A percentile compares a stretch with the other conserved stretches of the same genome.
Conservation (phyloP, 345 rosid genomes). For the Citrus inodora region DNA sequence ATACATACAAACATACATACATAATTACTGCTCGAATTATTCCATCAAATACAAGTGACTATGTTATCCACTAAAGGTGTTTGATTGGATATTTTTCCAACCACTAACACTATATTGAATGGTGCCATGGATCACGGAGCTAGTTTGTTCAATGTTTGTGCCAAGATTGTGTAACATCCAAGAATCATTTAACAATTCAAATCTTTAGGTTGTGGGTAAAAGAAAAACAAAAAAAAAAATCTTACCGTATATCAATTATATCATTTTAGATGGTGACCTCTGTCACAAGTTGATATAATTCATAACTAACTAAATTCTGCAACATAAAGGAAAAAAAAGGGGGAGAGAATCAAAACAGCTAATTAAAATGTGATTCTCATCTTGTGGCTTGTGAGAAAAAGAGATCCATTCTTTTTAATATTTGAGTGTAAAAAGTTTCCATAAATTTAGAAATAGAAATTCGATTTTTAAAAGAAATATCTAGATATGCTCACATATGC, state of each 20-base stretch:
- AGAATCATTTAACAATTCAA: background rate
- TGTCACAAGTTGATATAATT: background rate
- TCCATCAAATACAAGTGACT: slow-evolving; percentile 11
- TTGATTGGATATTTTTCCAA: slow-evolving; percentile 4
- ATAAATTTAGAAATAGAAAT: too few species aligned
- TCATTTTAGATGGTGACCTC: background rate
- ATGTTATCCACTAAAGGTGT: background rate
- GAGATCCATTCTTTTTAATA: too few species aligned
- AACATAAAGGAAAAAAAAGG: background rate
- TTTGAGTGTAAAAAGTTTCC: too few species aligned
- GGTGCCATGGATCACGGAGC: background rate
- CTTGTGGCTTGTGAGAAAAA: too few species aligned
- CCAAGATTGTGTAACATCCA: background rate
- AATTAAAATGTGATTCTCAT: too few species aligned
- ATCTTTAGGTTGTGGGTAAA: background rate
- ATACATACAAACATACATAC: background rate
- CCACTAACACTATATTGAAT: background rate
- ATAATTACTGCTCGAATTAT: background rate
- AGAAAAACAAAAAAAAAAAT: too few species aligned
- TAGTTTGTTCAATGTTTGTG: background rate
- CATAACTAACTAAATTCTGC: background rate
- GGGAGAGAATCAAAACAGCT: too few species aligned
- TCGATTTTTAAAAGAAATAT: too few species aligned
- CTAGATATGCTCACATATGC: too few species aligned
- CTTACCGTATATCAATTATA: background rate